phyloP scores from a whole-genome alignment of 75 land plant species.

The Selaginella tamariscina region DNA sequence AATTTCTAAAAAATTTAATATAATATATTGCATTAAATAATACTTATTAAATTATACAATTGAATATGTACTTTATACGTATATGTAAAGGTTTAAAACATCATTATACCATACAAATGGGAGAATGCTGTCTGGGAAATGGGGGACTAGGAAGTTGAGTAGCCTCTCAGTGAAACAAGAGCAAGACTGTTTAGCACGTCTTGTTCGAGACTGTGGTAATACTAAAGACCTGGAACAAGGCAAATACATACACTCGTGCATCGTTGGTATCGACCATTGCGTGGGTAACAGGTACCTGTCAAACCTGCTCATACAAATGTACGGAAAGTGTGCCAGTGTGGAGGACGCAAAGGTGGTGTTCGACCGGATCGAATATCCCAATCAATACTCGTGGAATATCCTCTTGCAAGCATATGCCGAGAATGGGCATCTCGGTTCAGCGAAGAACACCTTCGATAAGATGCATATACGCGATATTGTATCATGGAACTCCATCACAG shows the following conservation, averaged over 20 bases:
- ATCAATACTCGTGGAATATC: not conserved
- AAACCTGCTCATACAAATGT: not conserved
- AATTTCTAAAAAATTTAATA: too few relatives aligned
- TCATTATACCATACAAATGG: too few relatives aligned
- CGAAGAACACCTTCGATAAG: not conserved
- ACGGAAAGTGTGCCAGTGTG: not conserved
- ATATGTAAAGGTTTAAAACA: too few relatives aligned
- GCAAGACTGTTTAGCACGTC: too few relatives aligned
- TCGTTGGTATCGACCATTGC: not conserved
- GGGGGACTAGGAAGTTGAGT: too few relatives aligned
- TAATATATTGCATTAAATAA: too few relatives aligned
- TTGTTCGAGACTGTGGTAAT: too few relatives aligned
- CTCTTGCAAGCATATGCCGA: not conserved
- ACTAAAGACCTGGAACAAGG: too few relatives aligned
- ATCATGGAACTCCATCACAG: conserved; percentile 16
- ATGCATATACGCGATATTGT: not conserved
- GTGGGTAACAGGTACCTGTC: not conserved
- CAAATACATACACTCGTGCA: not conserved
- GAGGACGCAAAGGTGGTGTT: not conserved
- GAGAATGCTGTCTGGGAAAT: too few relatives aligned
- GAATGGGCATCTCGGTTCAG: not conserved
- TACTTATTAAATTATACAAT: too few relatives aligned
- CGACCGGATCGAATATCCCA: not conserved
- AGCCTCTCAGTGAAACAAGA: too few relatives aligned
- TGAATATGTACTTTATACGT: too few relatives aligned